Evolutionary conservation across 768 basidiomycete species (phyloP).

Genomic region (Thelephora aurantiotincta): DNA sequence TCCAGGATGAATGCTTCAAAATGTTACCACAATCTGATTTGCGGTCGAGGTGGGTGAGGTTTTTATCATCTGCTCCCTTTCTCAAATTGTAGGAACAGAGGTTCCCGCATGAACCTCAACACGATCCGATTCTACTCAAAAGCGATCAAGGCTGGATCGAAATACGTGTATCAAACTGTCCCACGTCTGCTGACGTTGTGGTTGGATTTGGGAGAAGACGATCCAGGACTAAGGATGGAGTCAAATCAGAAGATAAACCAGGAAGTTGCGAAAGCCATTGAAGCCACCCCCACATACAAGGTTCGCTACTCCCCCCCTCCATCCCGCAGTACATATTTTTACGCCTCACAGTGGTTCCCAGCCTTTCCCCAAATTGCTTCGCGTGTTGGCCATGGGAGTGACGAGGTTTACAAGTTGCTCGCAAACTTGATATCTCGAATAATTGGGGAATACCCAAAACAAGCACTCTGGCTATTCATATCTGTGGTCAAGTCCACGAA

Average conservation of each 20-base stretch:
- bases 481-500: conserved; percentile 82
- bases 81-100: conserved; percentile 21
- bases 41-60: conserved; percentile 24
- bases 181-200: conserved; percentile 90
- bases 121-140: conserved; percentile 54
- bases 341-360: conserved; percentile 64
- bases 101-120: conserved; percentile 46
- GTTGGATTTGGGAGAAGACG: conserved; percentile 76
- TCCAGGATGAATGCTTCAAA: conserved; percentile 70
- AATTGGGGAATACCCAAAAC: conserved; percentile 74
- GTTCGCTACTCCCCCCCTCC: conserved; percentile 23
- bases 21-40: conserved; percentile 32
- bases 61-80: background rate
- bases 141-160: conserved; percentile 73
- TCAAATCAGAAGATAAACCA: conserved; percentile 42
- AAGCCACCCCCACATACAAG: conserved; percentile 65
- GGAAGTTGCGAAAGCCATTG: conserved; percentile 30
- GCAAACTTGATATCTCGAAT: conserved; percentile 56
- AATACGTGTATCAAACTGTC: conserved; percentile 92
- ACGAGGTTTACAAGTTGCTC: conserved; percentile 44
- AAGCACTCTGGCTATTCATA: conserved; percentile 86
- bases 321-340: background rate
- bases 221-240: conserved; percentile 15
- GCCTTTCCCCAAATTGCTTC: conserved; percentile 97
- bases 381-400: conserved; percentile 66